These are phyloP conservation scores for Tephrocybe sp. DNA, from an alignment of 768 basidiomycete genomes.

Conservation along the genomic window DNA sequence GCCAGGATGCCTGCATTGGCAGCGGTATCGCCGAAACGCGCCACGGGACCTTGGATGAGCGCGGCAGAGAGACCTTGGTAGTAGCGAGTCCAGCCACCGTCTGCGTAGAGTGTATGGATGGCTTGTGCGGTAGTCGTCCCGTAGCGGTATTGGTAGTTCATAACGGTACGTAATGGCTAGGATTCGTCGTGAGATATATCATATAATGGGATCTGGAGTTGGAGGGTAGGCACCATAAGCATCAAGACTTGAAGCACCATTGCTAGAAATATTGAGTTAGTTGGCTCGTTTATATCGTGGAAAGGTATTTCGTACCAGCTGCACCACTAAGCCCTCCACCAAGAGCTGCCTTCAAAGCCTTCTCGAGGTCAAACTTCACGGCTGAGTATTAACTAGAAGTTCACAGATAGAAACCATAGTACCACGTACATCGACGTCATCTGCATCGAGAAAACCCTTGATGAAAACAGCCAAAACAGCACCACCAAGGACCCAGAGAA, in stretches of 20 bases:
- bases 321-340: slow-evolving; percentile 93
- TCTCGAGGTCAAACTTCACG: slow-evolving; percentile 73
- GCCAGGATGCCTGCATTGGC: slow-evolving; percentile 92
- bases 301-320: slow-evolving; percentile 46
- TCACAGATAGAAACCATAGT: background rate
- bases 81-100: slow-evolving; percentile 81
- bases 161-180: slow-evolving; percentile 89
- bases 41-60: slow-evolving; percentile 78
- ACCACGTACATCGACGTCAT: slow-evolving; percentile 57
- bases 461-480: slow-evolving; percentile 50
- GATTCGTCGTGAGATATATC: slow-evolving; percentile 7
- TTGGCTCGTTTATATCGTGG: background rate
- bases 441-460: slow-evolving; percentile 69
- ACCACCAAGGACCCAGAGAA: slow-evolving; percentile 32
- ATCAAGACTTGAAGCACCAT: slow-evolving; percentile 94
- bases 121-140: slow-evolving; percentile 74
- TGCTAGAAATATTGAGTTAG: slow-evolving; percentile 38
- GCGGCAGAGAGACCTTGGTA: slow-evolving; percentile 88
- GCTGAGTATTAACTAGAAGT: background rate
- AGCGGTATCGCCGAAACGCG: slow-evolving; percentile 93
- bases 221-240: slow-evolving; percentile 55
- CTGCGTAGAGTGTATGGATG: slow-evolving; percentile 62
- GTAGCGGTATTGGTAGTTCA: slow-evolving; percentile 95
- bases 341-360: slow-evolving; percentile 76
- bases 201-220: background rate